Conservation (phyloP, 768 basidiomycete genomes). For the Hortiboletus flavorubellus region DNA sequence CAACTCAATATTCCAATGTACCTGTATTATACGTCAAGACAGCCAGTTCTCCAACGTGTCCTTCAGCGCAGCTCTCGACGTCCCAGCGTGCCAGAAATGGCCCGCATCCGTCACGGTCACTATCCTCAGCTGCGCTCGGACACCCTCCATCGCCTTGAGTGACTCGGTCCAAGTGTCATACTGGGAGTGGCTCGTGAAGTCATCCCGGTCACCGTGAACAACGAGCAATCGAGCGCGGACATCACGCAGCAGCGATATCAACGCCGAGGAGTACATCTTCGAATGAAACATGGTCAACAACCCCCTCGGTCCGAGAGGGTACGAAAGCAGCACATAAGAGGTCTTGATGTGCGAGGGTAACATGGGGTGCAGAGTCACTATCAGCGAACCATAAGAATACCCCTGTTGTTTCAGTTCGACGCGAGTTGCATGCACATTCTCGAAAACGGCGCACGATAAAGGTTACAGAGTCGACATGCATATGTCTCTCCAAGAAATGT, state of each 20-base stretch:
- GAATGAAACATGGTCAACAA: conserved; percentile 69
- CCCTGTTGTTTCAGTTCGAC: conserved; percentile 45
- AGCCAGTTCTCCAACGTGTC: conserved; percentile 24
- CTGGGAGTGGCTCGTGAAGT: conserved; percentile 57
- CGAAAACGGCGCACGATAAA: conserved; percentile 50
- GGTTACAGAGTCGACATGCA: conserved; percentile 47
- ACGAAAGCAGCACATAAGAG: conserved; percentile 70
- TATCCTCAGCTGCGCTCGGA: conserved; percentile 27
- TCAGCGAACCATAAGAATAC: conserved; percentile 79
- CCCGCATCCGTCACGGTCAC: conserved; percentile 46
- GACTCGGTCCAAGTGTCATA: conserved; percentile 55
- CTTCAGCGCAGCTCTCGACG: conserved; percentile 21
- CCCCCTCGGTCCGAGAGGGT: conserved; percentile 65
- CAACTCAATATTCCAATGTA: neutral
- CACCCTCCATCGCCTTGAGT: conserved; percentile 30
- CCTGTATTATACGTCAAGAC: neutral
- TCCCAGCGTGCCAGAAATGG: conserved; percentile 63
- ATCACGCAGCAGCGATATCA: conserved; percentile 49
- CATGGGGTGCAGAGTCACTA: conserved; percentile 62
- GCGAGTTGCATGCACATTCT: neutral
- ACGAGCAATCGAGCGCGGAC: conserved; percentile 52
- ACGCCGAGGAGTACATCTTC: conserved; percentile 47
- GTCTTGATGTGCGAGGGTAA: conserved; percentile 49
- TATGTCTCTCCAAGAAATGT: conserved; percentile 46
- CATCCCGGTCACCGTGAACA: conserved; percentile 64